phyloP scores from a whole-genome alignment of 768 basidiomycete species.

The Amanita fuliginea region DNA sequence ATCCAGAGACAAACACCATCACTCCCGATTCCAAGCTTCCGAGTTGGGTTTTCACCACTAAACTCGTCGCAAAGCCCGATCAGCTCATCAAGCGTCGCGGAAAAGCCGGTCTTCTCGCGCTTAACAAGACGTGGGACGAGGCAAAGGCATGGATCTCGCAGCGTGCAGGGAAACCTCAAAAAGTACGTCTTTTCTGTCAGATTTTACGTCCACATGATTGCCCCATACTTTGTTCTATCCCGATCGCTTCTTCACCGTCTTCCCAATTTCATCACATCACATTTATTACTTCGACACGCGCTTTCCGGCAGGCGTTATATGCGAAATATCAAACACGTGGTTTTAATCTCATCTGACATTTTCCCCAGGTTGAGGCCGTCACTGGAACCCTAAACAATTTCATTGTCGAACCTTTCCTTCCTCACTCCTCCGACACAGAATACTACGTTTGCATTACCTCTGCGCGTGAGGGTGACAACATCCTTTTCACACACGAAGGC shows the following conservation, averaged over 20 bases:
- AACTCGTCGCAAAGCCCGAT: conserved; percentile 95
- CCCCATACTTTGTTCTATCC: not conserved
- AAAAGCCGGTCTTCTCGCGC: conserved; percentile 89
- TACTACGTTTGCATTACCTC: conserved; percentile 99
- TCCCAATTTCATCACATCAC: conserved; percentile 7
- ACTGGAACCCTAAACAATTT: conserved; percentile 96
- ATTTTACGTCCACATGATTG: conserved; percentile 6
- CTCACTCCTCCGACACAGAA: conserved; percentile 87
- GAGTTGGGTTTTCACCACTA: conserved; percentile 71
- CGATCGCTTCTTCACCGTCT: conserved; percentile 4
- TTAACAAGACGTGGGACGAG: conserved; percentile 90
- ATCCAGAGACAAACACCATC: conserved; percentile 49
- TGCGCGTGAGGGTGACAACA: conserved; percentile 85
- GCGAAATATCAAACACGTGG: not conserved
- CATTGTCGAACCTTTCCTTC: conserved; percentile 98
- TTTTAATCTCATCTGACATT: conserved; percentile 8
- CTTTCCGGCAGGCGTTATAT: conserved; percentile 14
- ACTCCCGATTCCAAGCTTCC: conserved; percentile 49
- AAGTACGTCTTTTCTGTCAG: conserved; percentile 38
- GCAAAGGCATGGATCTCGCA: conserved; percentile 81
- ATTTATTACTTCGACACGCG: conserved; percentile 9
- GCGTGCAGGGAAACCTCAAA: conserved; percentile 86
- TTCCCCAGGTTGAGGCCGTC: conserved; percentile 72
- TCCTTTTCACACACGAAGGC: conserved; percentile 98
- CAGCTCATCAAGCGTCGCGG: conserved; percentile 99